phyloP scores from a whole-genome alignment of 2,329 filamentous ascomycete species.

The Neopestalotiopsis rosae region DNA sequence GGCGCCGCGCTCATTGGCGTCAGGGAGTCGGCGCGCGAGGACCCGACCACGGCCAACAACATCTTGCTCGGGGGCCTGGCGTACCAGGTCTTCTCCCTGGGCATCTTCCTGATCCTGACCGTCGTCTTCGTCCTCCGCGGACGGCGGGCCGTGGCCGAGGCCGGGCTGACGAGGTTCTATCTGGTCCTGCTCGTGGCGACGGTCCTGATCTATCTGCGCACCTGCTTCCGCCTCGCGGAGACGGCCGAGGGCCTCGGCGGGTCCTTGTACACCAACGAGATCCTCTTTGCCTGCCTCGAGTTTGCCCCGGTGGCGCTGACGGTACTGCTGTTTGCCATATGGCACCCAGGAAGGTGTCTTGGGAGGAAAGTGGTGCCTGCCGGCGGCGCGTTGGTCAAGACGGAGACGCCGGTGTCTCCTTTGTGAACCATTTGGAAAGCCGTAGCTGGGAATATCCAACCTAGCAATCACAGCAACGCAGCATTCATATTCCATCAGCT shows the following conservation, averaged over 20 bases:
- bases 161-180: constrained; percentile 43
- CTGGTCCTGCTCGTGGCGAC: constrained; percentile 49
- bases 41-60: constrained; percentile 57
- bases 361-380: constrained; percentile 13
- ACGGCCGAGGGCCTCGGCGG: constrained; percentile 54
- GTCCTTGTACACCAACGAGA: constrained; percentile 53
- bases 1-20: constrained; percentile 60
- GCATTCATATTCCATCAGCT: too few relatives aligned
- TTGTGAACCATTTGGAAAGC: too few relatives aligned
- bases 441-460: too few relatives aligned
- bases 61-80: constrained; percentile 60
- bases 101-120: constrained; percentile 51
- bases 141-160: constrained; percentile 33
- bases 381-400: too few relatives aligned
- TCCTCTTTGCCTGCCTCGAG: constrained; percentile 58
- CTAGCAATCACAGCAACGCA: too few relatives aligned
- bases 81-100: constrained; percentile 59
- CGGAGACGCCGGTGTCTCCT: too few relatives aligned
- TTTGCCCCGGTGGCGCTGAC: constrained; percentile 59
- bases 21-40: constrained; percentile 51
- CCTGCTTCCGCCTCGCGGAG: constrained; percentile 59
- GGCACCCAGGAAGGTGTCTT: constrained; percentile 48
- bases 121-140: constrained; percentile 46
- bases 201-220: constrained; percentile 56
- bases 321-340: constrained; percentile 48